These are phyloP conservation scores for Euphorbia celastroides DNA, from an alignment of 441 rosid genomes.

Conservation along the genomic window DNA sequence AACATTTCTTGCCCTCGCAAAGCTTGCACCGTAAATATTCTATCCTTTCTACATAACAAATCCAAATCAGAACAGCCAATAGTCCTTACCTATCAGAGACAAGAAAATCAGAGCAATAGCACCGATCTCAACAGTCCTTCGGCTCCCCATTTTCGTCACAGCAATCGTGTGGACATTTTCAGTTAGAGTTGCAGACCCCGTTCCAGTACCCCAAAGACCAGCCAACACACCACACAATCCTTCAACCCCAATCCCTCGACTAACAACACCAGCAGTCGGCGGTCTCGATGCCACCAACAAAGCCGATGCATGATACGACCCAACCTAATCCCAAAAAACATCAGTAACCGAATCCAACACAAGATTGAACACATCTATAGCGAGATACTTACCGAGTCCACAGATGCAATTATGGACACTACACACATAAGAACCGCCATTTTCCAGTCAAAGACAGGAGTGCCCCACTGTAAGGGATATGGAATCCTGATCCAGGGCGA, in stretches of 20 bases:
- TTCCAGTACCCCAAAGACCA: constrained; percentile 97
- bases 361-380: background rate
- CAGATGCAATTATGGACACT: constrained; percentile 72
- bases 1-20: too few relatives aligned
- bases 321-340: constrained; percentile 50
- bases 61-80: too few relatives aligned
- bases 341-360: too few relatives aligned
- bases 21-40: too few relatives aligned
- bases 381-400: constrained; percentile 72
- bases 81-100: constrained; percentile 65
- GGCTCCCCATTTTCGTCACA: constrained; percentile 98
- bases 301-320: constrained; percentile 92
- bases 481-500: constrained; percentile 98
- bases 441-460: constrained; percentile 86
- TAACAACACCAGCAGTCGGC: constrained; percentile 82
- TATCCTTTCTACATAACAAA: too few relatives aligned
- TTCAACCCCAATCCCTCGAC: constrained; percentile 94
- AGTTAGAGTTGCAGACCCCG: constrained; percentile 86
- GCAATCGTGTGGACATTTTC: constrained; percentile 98
- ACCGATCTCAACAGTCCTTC: constrained; percentile 83
- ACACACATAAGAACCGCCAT: constrained; percentile 90
- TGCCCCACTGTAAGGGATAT: constrained; percentile 96
- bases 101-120: constrained; percentile 65
- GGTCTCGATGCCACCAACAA: constrained; percentile 84
- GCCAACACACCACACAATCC: constrained; percentile 86